Conservation (phyloP, 1,284 basidiomycete genomes). For the Phellopilus nigrolimitatus region DNA sequence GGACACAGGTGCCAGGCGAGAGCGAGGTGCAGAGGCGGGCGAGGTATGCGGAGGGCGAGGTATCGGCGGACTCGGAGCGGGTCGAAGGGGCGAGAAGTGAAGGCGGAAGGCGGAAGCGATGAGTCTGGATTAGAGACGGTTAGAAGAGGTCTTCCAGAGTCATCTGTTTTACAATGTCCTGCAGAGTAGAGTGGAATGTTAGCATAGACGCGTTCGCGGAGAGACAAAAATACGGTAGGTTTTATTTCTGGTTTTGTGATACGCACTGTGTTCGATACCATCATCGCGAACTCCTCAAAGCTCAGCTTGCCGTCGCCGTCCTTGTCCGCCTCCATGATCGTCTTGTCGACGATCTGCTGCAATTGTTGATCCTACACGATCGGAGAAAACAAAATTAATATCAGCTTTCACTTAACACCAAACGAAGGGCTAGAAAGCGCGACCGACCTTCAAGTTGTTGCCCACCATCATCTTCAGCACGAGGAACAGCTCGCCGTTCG, state of each 20-base stretch:
- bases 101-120: constrained; percentile 5
- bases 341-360: constrained; percentile 99
- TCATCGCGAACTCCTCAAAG: constrained; percentile 95
- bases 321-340: constrained; percentile 99
- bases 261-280: constrained; percentile 93
- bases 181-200: not conserved
- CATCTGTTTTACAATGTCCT: constrained; percentile 98
- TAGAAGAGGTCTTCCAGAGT: constrained; percentile 91
- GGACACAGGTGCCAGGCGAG: too few relatives aligned
- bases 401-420: constrained; percentile 1
- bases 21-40: too few relatives aligned
- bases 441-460: constrained; percentile 85
- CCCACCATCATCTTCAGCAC: constrained; percentile 99
- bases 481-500: constrained; percentile 97
- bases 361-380: constrained; percentile 84
- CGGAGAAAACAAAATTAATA: not conserved
- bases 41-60: too few relatives aligned
- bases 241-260: too few relatives aligned
- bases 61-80: too few relatives aligned
- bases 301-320: constrained; percentile 96
- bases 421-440: constrained; percentile 15
- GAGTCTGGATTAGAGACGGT: constrained; percentile 14
- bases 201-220: constrained; percentile 4
- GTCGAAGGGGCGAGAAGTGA: too few relatives aligned
- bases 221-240: not conserved